Base-by-base conservation (phyloP, 2,329 filamentous ascomycete species). In the Pseudocercospora fijiensis region DNA sequence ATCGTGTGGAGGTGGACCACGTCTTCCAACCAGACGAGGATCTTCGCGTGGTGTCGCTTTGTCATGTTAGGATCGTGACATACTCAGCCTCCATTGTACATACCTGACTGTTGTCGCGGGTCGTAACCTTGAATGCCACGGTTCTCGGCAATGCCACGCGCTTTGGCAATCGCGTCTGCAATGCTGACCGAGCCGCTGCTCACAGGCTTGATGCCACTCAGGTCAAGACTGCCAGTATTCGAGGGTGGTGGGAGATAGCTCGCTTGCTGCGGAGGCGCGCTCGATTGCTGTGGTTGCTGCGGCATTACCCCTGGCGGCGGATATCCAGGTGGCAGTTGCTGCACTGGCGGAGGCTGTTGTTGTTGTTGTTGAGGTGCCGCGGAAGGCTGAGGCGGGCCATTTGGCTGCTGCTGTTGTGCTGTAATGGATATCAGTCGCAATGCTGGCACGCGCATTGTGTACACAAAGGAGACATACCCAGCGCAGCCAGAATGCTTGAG, bases 161-260 rank as follows among this genome's bases (percentile, higher is more conserved):
- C 92, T 76, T 92, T 91, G 43, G 92, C 90, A 71, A 96, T 88
- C 56, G 91, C 90, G 76, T 96, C 91, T 63, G 89, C 86, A 68
- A 96, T 88, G 77, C 88, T 94, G 71, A 96, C 88, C 20, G 89
- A 91, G 63, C 92, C 92, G 28, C 90, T 90, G 75, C 85, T 91
- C 61, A 89, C 85, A 4, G 92, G 91, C 72, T 90, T 90, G 74
- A 95, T 91, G 61, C 86, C 84, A 78, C 89, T 93, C 58, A 96
- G 79, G 74, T 96, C 91, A 67, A 96, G 82, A 70, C 86, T 92
- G 57, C 91, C 91, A 64, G 89, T 90, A 61, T 84, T 84, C 5
- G 88, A 86, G 2, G 90, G 90, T 69, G 88, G 87, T 2, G 90
- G 89, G 28, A 89, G 79, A 75, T 72, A 75, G 7, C 65, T 58